phyloP scores from a whole-genome alignment of 352 stramenopile species.

The Phytopythium montanum region DNA sequence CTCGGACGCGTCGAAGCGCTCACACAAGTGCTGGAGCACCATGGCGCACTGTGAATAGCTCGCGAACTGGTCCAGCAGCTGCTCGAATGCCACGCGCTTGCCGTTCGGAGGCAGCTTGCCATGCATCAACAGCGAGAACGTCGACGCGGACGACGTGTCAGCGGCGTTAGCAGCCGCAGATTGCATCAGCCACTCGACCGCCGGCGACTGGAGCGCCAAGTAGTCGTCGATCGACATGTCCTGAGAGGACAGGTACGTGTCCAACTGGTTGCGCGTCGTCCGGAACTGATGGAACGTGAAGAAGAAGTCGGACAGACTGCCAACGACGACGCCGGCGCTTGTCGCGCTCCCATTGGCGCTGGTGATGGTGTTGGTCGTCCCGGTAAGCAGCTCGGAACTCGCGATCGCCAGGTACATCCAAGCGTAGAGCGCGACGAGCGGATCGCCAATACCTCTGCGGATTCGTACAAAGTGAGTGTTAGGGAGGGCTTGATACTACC shows the following conservation, averaged over 20 bases:
- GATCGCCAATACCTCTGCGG: conserved; percentile 78
- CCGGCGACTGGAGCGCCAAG: conserved; percentile 75
- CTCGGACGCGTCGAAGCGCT: conserved; percentile 59
- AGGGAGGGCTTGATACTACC: conserved; percentile 6
- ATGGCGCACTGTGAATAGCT: conserved; percentile 86
- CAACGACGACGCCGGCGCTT: conserved; percentile 50
- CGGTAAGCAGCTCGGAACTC: conserved; percentile 50
- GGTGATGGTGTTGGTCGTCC: neutral
- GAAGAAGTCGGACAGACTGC: conserved; percentile 88
- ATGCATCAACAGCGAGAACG: conserved; percentile 3
- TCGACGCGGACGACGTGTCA: neutral
- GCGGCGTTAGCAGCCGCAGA: conserved; percentile 42
- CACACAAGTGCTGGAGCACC: conserved; percentile 85
- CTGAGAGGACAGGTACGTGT: conserved; percentile 44
- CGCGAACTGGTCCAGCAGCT: conserved; percentile 75
- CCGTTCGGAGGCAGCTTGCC: conserved; percentile 9
- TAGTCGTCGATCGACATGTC: conserved; percentile 63
- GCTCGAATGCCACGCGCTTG: conserved; percentile 48
- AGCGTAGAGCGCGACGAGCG: conserved; percentile 84
- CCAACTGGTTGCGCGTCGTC: conserved; percentile 34
- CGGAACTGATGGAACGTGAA: conserved; percentile 80
- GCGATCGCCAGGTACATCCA: conserved; percentile 79
- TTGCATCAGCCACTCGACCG: conserved; percentile 86
- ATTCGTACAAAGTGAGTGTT: neutral
- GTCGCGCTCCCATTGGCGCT: conserved; percentile 10